Percentiles rank a stretch among this genome's conserved stretches.
These are phyloP conservation scores for Ceratocystis diversiconidia DNA, from an alignment of 2,329 filamentous ascomycete genomes.

Conservation along the genomic window DNA sequence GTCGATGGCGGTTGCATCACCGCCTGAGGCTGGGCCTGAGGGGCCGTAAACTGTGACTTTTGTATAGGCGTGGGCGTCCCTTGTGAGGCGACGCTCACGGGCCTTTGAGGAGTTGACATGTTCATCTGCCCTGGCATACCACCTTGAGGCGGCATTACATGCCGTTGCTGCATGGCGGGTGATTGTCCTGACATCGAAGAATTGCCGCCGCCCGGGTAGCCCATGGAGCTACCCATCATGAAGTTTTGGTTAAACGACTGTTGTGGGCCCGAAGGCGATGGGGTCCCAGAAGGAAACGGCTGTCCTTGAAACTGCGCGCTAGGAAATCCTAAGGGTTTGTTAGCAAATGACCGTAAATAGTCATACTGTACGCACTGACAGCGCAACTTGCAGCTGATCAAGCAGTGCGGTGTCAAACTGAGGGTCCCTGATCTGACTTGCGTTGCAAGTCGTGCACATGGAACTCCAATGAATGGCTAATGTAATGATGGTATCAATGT, in stretches of 20 bases:
- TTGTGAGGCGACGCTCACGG: conserved; percentile 23
- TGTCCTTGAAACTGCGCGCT: conserved; percentile 13
- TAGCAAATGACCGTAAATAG: background rate
- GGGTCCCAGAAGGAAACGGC: conserved; percentile 9
- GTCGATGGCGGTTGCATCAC: conserved; percentile 23
- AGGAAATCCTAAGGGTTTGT: conserved; percentile 10
- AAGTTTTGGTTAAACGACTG: conserved; percentile 19
- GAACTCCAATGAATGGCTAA: background rate
- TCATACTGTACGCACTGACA: background rate
- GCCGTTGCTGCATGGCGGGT: conserved; percentile 41
- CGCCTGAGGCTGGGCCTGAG: conserved; percentile 22
- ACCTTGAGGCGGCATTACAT: conserved; percentile 36
- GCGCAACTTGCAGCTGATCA: background rate
- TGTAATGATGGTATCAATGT: background rate
- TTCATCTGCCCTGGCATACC: conserved; percentile 24
- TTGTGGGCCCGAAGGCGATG: conserved; percentile 14
- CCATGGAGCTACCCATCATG: conserved; percentile 24
- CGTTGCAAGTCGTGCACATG: background rate
- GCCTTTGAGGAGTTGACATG: conserved; percentile 25
- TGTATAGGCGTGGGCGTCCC: conserved; percentile 26
- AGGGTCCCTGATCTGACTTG: background rate
- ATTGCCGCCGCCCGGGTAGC: conserved; percentile 40
- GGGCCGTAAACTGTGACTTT: conserved; percentile 19
- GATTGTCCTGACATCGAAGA: conserved; percentile 41
- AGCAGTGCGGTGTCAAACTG: background rate